These are phyloP conservation scores for Naganishia onofrii DNA, from an alignment of 768 basidiomycete species.

Conservation along the genomic window DNA sequence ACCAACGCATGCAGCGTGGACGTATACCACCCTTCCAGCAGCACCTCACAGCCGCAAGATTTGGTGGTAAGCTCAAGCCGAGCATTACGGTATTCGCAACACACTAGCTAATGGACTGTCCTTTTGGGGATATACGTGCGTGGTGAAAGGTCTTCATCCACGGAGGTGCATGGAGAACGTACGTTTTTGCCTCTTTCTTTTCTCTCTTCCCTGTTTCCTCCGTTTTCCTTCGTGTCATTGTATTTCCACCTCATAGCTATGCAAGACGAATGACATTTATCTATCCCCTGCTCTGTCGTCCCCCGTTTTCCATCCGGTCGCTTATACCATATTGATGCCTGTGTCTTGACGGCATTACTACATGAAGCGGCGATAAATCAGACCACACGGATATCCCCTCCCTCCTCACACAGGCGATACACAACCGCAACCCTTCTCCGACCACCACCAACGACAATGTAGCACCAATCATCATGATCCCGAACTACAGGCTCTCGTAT, in stretches of 20 bases:
- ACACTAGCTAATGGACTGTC: neutral
- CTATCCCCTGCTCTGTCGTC: neutral
- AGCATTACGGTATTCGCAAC: neutral
- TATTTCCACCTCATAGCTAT: neutral
- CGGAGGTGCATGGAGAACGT: conserved; percentile 34
- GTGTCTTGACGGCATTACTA: too few species aligned
- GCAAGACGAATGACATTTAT: neutral
- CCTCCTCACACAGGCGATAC: neutral
- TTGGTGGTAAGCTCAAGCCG: neutral
- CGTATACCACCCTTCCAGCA: neutral
- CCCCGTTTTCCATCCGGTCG: too few species aligned
- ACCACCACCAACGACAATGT: neutral
- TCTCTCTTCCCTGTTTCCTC: neutral
- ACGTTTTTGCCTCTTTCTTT: neutral
- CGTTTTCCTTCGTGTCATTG: neutral
- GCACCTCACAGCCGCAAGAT: neutral
- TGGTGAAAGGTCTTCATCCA: conserved; percentile 30
- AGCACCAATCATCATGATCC: conserved; percentile 17
- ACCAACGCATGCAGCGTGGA: conserved; percentile 11
- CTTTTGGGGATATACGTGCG: too few species aligned
- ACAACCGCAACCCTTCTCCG: neutral
- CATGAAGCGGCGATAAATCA: conserved; percentile 31
- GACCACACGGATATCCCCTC: conserved; percentile 29
- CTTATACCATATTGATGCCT: too few species aligned
- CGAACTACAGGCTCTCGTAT: conserved; percentile 33